Base-by-base conservation (phyloP, 192 early-diverging fungal species). In the Coemansia sp. region DNA sequence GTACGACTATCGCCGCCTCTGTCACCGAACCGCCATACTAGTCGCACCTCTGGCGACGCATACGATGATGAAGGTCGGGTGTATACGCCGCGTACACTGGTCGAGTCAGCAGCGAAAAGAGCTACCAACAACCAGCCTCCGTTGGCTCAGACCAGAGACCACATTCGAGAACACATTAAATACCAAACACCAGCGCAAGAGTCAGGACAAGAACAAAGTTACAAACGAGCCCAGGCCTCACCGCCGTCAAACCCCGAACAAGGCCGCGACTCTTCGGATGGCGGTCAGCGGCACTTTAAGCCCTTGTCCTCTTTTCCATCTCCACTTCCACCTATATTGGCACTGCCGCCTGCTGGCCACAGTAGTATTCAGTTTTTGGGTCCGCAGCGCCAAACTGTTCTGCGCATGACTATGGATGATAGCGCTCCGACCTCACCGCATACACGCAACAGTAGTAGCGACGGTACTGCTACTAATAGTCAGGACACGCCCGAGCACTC, bases 291-390 rank as follows among this genome's bases (percentile, higher is more conserved):
- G 1, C 59, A 61, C 37, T 40, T 14, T 11, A 32, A 17, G 55
- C 55, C 55, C 26, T 4, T 28, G 11, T 14, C 52, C 32, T 28
- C 26, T 10, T 59, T 61, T 26, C 38, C 38, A 47, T 59, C 68
- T 13, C 64, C 47, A n/a, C 35, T 70, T 42, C 73, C 67, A 32
- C 49, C 21, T 16, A 11, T 61, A 57, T 26, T 69, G 63, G 62
- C 73, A 28, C 46, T 23, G 6, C 58, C 58, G 59, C 46, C 49
- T 26, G 4, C 21, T 19, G 43, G n/a, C 11, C 60, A 53, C 62
- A 75, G 61, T 60, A 80, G 78, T 61, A 82, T 82, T 11, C 79
- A 76, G 68, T 76, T 82, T 37, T 67, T 82, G 37, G 79, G 79
- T n/a, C 79, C 79, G 35, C 64, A 68, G 44, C 69, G 79, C 21